These are phyloP conservation scores for Tulasnella sp. DNA, from an alignment of 768 basidiomycete genomes.

Conservation along the genomic window DNA sequence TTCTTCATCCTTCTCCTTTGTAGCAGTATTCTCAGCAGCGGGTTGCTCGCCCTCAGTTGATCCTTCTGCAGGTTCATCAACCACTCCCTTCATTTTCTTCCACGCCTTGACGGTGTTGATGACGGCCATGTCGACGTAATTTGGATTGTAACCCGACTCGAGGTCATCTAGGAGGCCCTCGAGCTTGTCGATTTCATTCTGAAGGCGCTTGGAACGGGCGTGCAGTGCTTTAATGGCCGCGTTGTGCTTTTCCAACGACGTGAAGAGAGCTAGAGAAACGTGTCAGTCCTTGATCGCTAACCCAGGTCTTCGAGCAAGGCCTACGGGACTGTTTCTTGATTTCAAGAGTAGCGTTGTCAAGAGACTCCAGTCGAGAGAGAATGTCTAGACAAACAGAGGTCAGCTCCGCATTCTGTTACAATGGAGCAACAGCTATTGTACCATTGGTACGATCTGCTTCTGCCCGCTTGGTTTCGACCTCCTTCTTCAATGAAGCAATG, in stretches of 20 bases:
- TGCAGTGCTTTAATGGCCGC: slow-evolving; percentile 73
- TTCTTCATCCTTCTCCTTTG: slow-evolving; percentile 38
- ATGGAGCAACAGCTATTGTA: slow-evolving; percentile 35
- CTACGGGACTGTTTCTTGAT: slow-evolving; percentile 81
- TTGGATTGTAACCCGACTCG: slow-evolving; percentile 88
- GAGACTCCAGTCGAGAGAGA: slow-evolving; percentile 69
- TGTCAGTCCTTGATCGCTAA: background rate
- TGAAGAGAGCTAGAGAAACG: slow-evolving; percentile 64
- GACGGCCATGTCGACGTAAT: slow-evolving; percentile 99
- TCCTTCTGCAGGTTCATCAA: slow-evolving; percentile 38
- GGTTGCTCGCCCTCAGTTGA: slow-evolving; percentile 16
- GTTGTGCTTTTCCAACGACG: slow-evolving; percentile 66
- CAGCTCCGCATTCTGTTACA: background rate
- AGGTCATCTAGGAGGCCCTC: slow-evolving; percentile 80
- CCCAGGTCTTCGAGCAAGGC: slow-evolving; percentile 36
- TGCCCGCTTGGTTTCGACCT: slow-evolving; percentile 61
- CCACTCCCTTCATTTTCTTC: slow-evolving; percentile 66
- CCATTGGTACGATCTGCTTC: slow-evolving; percentile 74
- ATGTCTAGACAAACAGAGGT: slow-evolving; percentile 51
- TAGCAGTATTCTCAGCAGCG: background rate
- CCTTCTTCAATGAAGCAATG: slow-evolving; percentile 50
- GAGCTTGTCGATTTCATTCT: slow-evolving; percentile 71
- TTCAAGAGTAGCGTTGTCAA: slow-evolving; percentile 76
- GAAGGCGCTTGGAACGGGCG: slow-evolving; percentile 63
- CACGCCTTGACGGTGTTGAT: slow-evolving; percentile 94